Conservation (phyloP, 2,329 filamentous ascomycete species). For the Penicillium janthinellum region DNA sequence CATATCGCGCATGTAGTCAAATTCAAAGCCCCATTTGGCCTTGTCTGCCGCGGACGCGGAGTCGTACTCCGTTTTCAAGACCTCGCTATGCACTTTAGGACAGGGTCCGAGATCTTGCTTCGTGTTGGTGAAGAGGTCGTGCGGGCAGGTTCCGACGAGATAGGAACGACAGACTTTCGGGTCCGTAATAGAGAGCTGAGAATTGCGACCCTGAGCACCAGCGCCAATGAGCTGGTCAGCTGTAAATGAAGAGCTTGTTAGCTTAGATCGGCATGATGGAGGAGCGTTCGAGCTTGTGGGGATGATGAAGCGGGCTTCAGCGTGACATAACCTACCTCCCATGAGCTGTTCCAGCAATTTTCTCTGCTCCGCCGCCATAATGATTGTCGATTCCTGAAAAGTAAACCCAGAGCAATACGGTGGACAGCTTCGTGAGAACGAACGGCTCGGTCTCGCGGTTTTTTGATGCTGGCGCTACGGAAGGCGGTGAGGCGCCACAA, state of each 20-base stretch:
- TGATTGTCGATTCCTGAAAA: slow-evolving; percentile 20
- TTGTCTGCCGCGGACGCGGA: slow-evolving; percentile 69
- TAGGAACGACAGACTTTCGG: slow-evolving; percentile 94
- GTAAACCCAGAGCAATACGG: slow-evolving; percentile 8
- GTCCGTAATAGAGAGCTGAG: slow-evolving; percentile 85
- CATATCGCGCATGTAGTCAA: slow-evolving; percentile 94
- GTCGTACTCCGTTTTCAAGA: slow-evolving; percentile 86
- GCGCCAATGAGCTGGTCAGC: slow-evolving; percentile 74
- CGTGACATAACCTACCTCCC: slow-evolving; percentile 49
- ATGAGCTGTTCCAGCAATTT: slow-evolving; percentile 96
- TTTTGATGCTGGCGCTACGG: slow-evolving; percentile 27
- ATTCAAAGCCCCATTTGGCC: slow-evolving; percentile 84
- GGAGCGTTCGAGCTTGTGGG: slow-evolving; percentile 11
- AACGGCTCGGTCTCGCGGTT: slow-evolving; percentile 16
- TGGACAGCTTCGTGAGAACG: slow-evolving; percentile 11
- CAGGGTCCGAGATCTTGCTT: slow-evolving; percentile 95
- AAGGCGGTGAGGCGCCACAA: slow-evolving; percentile 28
- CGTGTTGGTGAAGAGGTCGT: slow-evolving; percentile 99
- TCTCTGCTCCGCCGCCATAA: slow-evolving; percentile 94
- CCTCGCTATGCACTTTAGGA: slow-evolving; percentile 83
- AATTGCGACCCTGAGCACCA: slow-evolving; percentile 70
- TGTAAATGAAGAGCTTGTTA: slow-evolving; percentile 32
- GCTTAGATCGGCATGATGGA: slow-evolving; percentile 18
- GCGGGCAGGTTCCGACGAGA: slow-evolving; percentile 88
- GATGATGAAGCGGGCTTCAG: background rate